A percentile compares a stretch with the other conserved stretches of the same genome.
These are phyloP conservation scores for Boletus sp. DNA, from an alignment of 1,284 basidiomycete species.

Conservation along the genomic window DNA sequence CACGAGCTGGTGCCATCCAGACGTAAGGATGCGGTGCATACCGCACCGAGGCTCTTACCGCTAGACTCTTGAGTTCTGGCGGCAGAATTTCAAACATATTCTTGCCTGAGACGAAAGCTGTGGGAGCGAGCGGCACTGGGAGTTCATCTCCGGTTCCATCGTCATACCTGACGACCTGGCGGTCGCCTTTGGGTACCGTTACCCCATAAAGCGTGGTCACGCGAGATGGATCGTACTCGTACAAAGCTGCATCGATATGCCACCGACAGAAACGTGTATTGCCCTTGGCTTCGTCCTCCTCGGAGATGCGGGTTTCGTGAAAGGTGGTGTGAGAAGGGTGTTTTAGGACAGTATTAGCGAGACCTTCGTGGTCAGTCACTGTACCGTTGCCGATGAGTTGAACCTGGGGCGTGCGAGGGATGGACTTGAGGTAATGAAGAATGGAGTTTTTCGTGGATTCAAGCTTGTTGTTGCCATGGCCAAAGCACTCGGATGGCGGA, in stretches of 20 bases:
- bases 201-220: constrained; percentile 88
- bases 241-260: constrained; percentile 94
- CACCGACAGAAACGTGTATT: constrained; percentile 85
- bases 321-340: constrained; percentile 88
- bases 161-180: constrained; percentile 69
- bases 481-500: constrained; percentile 67
- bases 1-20: constrained; percentile 69
- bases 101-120: constrained; percentile 77
- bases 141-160: constrained; percentile 86
- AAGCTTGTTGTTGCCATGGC: constrained; percentile 83
- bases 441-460: constrained; percentile 68
- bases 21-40: constrained; percentile 74
- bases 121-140: constrained; percentile 80
- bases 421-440: constrained; percentile 83
- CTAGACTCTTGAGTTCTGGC: constrained; percentile 72
- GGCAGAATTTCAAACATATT: constrained; percentile 85
- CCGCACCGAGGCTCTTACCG: constrained; percentile 62
- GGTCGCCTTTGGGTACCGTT: constrained; percentile 63
- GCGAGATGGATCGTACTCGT: constrained; percentile 81
- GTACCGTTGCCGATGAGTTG: constrained; percentile 81
- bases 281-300: constrained; percentile 73
- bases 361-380: constrained; percentile 74
- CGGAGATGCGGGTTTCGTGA: constrained; percentile 78
- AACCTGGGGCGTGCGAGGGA: constrained; percentile 80
- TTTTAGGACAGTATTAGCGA: constrained; percentile 65